Percentiles rank a stretch among this genome's conserved stretches.
Evolutionary conservation across 2,329 filamentous ascomycete genomes (phyloP).

Genomic region (Stachybotrys chartarum): DNA sequence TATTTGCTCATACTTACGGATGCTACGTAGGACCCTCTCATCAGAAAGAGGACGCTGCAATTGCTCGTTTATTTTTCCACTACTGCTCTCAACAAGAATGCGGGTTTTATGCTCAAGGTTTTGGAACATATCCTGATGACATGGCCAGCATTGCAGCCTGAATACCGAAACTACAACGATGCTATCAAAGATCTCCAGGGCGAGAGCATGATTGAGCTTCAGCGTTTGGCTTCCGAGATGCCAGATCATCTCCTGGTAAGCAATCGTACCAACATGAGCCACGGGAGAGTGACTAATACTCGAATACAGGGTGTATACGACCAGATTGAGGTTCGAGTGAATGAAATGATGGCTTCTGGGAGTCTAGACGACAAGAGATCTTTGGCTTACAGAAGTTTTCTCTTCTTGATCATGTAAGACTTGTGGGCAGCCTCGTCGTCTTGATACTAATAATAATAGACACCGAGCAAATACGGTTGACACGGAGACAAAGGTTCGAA

Average conservation of each 20-base stretch:
- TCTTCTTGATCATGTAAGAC: slow-evolving; percentile 81
- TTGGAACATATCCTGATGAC: slow-evolving; percentile 87
- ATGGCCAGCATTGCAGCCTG: slow-evolving; percentile 64
- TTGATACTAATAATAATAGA: slow-evolving; percentile 28
- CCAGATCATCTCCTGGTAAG: slow-evolving; percentile 77
- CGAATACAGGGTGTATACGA: slow-evolving; percentile 66
- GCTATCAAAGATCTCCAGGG: slow-evolving; percentile 83
- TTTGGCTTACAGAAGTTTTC: slow-evolving; percentile 79
- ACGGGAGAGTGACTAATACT: slow-evolving; percentile 10
- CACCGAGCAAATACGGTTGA: slow-evolving; percentile 78
- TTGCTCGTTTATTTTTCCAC: slow-evolving; percentile 81
- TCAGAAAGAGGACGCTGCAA: slow-evolving; percentile 75
- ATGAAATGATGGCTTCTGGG: slow-evolving; percentile 68
- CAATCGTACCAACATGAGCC: not conserved
- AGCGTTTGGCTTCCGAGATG: slow-evolving; percentile 83
- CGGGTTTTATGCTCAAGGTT: slow-evolving; percentile 78
- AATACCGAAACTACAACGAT: slow-evolving; percentile 71
- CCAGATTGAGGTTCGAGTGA: slow-evolving; percentile 75
- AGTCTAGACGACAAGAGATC: slow-evolving; percentile 74
- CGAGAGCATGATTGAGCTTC: slow-evolving; percentile 79
- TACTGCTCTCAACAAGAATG: slow-evolving; percentile 68
- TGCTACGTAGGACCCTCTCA: slow-evolving; percentile 59
- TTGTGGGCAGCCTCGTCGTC: not conserved
- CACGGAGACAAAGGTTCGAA: slow-evolving; percentile 58
- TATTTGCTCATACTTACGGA: not conserved